Evolutionary conservation across 73 alveolate genomes (phyloP).

Genomic region (Durusdinium trenchii): DNA sequence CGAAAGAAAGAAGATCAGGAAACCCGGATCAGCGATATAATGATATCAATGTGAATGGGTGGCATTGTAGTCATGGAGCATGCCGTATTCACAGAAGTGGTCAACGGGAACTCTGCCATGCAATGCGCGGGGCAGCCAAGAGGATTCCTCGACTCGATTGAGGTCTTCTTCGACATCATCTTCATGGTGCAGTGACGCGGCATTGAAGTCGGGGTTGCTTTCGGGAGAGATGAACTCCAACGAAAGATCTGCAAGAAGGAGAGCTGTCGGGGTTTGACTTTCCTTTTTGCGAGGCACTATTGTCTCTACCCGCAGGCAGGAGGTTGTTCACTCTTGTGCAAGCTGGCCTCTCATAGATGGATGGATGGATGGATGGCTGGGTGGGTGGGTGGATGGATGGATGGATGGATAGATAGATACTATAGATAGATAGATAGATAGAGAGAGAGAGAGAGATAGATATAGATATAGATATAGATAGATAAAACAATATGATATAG

Average conservation of each 20-base stretch:
- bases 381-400: too few relatives aligned
- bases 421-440: background rate
- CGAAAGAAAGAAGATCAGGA: background rate
- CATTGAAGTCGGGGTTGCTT: background rate
- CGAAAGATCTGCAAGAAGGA: too few relatives aligned
- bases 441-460: background rate
- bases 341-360: too few relatives aligned
- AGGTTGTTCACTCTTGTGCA: background rate
- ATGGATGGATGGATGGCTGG: background rate
- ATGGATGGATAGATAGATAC: background rate
- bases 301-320: slow-evolving; percentile 63
- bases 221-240: background rate
- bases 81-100: background rate
- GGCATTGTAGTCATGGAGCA: background rate
- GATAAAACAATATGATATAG: background rate
- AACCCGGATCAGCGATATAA: background rate
- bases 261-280: too few relatives aligned
- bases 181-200: slow-evolving; percentile 19
- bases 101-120: too few relatives aligned
- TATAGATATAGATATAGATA: background rate
- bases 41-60: background rate
- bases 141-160: background rate
- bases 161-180: slow-evolving; percentile 27
- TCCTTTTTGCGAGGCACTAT: background rate
- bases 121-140: too few relatives aligned